Base-by-base conservation (phyloP, 176 grass and related monocot genomes). In the Raddia guianensis region DNA sequence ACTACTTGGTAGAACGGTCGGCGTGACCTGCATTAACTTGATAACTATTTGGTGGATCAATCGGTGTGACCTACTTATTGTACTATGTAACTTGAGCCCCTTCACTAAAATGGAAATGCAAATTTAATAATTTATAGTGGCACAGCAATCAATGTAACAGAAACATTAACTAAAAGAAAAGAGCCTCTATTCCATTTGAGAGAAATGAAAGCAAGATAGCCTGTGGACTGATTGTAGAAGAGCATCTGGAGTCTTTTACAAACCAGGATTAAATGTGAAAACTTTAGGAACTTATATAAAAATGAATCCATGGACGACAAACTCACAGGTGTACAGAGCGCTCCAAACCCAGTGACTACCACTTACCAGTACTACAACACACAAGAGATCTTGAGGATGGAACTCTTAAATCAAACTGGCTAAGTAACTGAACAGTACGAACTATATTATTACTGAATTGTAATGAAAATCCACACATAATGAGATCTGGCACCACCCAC, bases 211-310 rank as follows among this genome's bases (percentile, higher is more conserved):
- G 15, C 3, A 34, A 20, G 3, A 63, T 53, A 70, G 11, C 15
- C 37, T n/a, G 20, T 62, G 11, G 45, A 14, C 19, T 35, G 20
- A 60, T 11, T 60, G 49, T 10, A 37, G 3, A 71, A 49, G 53
- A 2, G 44, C 72, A 42, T 49, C 52, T 76, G 1, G 63, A 20
- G 3, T 62, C 20, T 27, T 72, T 9, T 14, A 47, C 37, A 47
- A 76, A 70, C 13, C 12, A 76, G 60, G 70, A 53, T 15, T 35
- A 52, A 47, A 46, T 70, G 5, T 37, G 13, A 32, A 12, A 32
- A 21, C 60, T 87, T 77, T 60, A 69, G 12, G 69, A 51, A 87
- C 11, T 60, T 60, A 5, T 33, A 72, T 5, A 67, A 59, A 53
- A 74, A 63, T 9, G 42, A 86, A 73, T 32, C 12, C 32, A 74